Percentiles rank a stretch among this genome's conserved stretches.
These are phyloP conservation scores for Thielaviopsis punctulata DNA, from an alignment of 2,329 filamentous ascomycete genomes.

Conservation along the genomic window DNA sequence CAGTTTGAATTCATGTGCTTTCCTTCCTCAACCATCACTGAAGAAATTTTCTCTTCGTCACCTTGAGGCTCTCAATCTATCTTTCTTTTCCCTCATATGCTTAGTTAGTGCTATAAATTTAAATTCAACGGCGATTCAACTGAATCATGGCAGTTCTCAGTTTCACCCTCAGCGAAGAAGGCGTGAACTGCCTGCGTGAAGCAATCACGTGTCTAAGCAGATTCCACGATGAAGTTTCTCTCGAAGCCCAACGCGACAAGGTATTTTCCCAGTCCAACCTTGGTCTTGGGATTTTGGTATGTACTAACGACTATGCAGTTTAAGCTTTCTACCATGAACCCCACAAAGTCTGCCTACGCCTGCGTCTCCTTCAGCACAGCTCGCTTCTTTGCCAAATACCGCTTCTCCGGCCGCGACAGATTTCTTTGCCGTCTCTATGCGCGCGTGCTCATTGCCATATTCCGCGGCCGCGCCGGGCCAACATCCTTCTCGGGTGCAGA, in stretches of 20 bases:
- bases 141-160: constrained; percentile 43
- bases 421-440: constrained; percentile 58
- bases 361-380: constrained; percentile 50
- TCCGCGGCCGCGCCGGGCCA: constrained; percentile 44
- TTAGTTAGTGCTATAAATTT: background rate
- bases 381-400: constrained; percentile 58
- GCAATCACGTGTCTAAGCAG: constrained; percentile 57
- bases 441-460: constrained; percentile 46
- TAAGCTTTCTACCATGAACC: constrained; percentile 56
- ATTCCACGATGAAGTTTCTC: constrained; percentile 62
- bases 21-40: background rate
- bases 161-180: constrained; percentile 59
- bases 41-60: background rate
- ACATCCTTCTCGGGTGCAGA: constrained; percentile 41
- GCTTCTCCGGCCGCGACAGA: constrained; percentile 37
- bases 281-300: too few species aligned
- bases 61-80: background rate
- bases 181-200: constrained; percentile 53
- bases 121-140: background rate
- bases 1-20: background rate
- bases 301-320: too few species aligned
- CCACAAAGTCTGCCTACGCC: constrained; percentile 65
- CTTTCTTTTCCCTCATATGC: background rate
- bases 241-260: constrained; percentile 54
- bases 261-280: constrained; percentile 24